Base-by-base conservation (phyloP, 768 basidiomycete species). In the Lentinula sp. region DNA sequence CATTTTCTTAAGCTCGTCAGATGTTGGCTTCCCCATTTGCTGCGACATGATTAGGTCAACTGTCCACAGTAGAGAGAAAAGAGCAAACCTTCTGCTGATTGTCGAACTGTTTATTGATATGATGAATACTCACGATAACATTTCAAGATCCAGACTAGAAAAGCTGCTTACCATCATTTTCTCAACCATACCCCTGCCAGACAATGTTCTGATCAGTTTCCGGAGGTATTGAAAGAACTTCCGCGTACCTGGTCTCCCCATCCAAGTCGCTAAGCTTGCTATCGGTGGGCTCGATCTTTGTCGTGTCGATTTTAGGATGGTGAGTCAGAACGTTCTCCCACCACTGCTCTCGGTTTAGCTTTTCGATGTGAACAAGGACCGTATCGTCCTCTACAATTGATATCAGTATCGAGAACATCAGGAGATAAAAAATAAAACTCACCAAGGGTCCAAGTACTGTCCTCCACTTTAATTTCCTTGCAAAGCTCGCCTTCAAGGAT, bases 391-490 rank as follows among this genome's bases (percentile, higher is more conserved):
- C 93, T 95, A 65, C 57, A 43, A 7, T 15, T 1, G 20, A 54
- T 28, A 16, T 56, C 37, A 50, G 20, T 37, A 42, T 15, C 15
- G 20, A 56, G 37, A 46, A 18, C 39, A 49, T 35, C 35, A n/a
- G 37, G 57, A n/a, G n/a, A 4, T 2, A 3, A 32, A 4, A 18
- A 35, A 45, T 45, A 32, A 45, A 43, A 80, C 86, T 60, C 64
- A 95, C 95, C 87, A 41, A 98, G 71, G 6, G 91, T 95, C 97
- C 97, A 98, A 13, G 95, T 96, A 62, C 94, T 96, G 50, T 98
- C 97, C 64, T 97, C 97, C 52, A 97, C 79, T 69, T 95, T 95
- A 77, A 98, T 88, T 63, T 95, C 95, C 67, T 88, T 88, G 77
- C 91, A 95, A 41, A 99, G 80, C 61, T 95, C 90, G 15, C 97